Conservation (phyloP, 1,139 yeast genomes). For the Taphrina betulina region DNA sequence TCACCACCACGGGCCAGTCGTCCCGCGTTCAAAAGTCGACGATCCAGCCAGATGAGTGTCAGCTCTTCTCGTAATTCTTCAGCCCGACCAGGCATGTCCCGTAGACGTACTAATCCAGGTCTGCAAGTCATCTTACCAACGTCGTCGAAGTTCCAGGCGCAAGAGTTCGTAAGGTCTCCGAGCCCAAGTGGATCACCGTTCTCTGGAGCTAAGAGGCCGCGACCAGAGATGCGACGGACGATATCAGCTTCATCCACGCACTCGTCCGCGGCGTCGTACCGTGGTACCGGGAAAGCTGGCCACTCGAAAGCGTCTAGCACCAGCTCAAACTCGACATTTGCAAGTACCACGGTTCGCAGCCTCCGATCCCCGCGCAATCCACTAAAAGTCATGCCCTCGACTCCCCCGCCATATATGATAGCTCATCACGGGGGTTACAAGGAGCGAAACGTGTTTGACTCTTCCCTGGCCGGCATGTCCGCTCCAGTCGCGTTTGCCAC, state of each 20-base stretch:
- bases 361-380: slow-evolving; percentile 28
- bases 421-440: slow-evolving; percentile 24
- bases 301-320: slow-evolving; percentile 30
- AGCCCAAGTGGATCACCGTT: not conserved
- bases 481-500: slow-evolving; percentile 18
- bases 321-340: slow-evolving; percentile 28
- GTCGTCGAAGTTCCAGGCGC: not conserved
- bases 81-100: not conserved
- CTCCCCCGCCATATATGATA: slow-evolving; percentile 30
- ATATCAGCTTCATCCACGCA: slow-evolving; percentile 26
- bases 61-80: slow-evolving; percentile 3
- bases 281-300: slow-evolving; percentile 18
- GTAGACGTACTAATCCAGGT: slow-evolving; percentile 2
- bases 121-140: not conserved
- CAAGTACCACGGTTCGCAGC: slow-evolving; percentile 2
- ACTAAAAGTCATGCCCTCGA: slow-evolving; percentile 27
- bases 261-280: slow-evolving; percentile 23
- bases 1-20: no score
- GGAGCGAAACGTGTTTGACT: slow-evolving; percentile 28
- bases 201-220: not conserved
- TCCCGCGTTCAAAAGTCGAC: slow-evolving; percentile 10
- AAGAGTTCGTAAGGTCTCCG: slow-evolving; percentile 9
- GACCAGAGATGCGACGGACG: slow-evolving; percentile 15
- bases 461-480: not conserved
- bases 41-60: slow-evolving; percentile 13